These are phyloP conservation scores for Apiotrichum akiyoshidainum DNA, from an alignment of 1,284 basidiomycete genomes.

Conservation along the genomic window DNA sequence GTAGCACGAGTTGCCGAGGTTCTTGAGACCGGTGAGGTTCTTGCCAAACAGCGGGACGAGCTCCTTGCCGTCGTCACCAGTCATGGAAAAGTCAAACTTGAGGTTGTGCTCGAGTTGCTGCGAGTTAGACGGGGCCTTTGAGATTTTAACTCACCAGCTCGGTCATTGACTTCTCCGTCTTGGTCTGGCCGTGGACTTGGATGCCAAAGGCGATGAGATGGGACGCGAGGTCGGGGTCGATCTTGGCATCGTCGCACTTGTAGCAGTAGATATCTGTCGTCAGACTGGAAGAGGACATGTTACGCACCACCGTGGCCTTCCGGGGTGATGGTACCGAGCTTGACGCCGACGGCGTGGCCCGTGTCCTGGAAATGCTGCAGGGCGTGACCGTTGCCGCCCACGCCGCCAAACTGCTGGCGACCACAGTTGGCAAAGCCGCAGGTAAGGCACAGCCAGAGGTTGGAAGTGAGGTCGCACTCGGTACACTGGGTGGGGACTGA, in stretches of 20 bases:
- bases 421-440: constrained; percentile 96
- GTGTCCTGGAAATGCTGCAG: constrained; percentile 74
- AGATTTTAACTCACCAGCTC: constrained; percentile 66
- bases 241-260: constrained; percentile 77
- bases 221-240: constrained; percentile 71
- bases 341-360: constrained; percentile 80
- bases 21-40: constrained; percentile 82
- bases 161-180: constrained; percentile 97
- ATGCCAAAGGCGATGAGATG: constrained; percentile 86
- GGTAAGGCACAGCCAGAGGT: constrained; percentile 91
- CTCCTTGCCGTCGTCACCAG: constrained; percentile 81
- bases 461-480: constrained; percentile 75
- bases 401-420: constrained; percentile 77
- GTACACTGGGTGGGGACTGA: constrained; percentile 71
- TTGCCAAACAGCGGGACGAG: constrained; percentile 85
- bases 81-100: constrained; percentile 91
- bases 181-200: constrained; percentile 74
- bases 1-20: constrained; percentile 97
- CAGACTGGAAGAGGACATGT: neutral
- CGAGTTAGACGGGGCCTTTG: constrained; percentile 6
- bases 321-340: constrained; percentile 93
- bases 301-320: constrained; percentile 79
- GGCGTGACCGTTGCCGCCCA: constrained; percentile 87
- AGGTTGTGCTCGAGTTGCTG: constrained; percentile 97
- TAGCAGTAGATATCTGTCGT: constrained; percentile 87